Conservation (phyloP, 441 rosid genomes). For the Gossypium armourianum region DNA sequence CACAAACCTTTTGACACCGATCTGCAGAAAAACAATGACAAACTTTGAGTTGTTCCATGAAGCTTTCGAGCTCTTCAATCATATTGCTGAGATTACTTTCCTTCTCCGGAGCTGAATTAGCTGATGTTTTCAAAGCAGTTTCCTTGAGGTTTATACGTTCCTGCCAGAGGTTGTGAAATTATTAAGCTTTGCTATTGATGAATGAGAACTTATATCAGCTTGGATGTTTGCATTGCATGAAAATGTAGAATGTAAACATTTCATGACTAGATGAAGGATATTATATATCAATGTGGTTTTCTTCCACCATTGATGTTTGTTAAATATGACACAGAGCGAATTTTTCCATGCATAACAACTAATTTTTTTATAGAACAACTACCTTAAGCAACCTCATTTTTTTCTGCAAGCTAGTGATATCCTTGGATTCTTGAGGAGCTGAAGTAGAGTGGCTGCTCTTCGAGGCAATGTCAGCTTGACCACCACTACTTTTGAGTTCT, state of each 20-base stretch:
- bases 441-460: constrained; percentile 12
- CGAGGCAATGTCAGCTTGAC: constrained; percentile 10
- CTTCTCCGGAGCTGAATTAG: constrained; percentile 11
- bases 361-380: constrained; percentile 7
- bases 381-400: constrained; percentile 22
- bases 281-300: not conserved
- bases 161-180: constrained; percentile 11
- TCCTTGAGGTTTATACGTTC: constrained; percentile 12
- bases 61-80: constrained; percentile 22
- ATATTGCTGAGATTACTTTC: constrained; percentile 14
- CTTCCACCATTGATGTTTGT: too few species aligned
- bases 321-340: not conserved
- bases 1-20: constrained; percentile 13
- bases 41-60: constrained; percentile 20
- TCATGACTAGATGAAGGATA: not conserved
- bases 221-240: not conserved
- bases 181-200: not conserved
- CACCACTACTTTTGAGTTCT: constrained; percentile 6
- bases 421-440: constrained; percentile 6
- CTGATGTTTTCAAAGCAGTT: not conserved
- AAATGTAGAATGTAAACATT: not conserved
- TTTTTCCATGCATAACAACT: not conserved
- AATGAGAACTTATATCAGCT: not conserved
- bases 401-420: constrained; percentile 15
- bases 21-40: constrained; percentile 12